A percentile compares a stretch with the other conserved stretches of the same genome.
Evolutionary conservation across 192 early-diverging fungal species (phyloP).

Genomic region (Dimargaris verticillata): DNA sequence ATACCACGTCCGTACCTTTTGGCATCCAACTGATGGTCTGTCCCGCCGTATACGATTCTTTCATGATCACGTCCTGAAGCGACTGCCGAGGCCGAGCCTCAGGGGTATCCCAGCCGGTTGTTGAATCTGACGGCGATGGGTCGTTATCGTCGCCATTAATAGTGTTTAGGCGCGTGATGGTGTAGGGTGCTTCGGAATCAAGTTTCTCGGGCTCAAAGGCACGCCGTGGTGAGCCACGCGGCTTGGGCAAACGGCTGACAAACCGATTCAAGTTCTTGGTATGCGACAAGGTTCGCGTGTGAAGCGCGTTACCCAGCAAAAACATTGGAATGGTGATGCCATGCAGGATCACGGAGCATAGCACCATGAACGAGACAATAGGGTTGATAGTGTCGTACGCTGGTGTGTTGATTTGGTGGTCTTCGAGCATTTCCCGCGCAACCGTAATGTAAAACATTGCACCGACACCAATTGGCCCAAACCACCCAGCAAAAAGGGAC

Average conservation of each 20-base stretch:
- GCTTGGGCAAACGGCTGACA: constrained; percentile 8
- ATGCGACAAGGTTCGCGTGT: constrained; percentile 8
- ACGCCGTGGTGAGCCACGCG: no score
- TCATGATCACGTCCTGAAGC: no score
- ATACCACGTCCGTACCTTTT: no score
- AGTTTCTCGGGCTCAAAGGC: no score
- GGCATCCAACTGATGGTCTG: no score
- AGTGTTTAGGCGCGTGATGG: no score
- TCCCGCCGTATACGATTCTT: no score
- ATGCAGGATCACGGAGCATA: constrained; percentile 69
- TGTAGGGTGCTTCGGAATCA: no score
- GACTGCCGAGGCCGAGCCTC: no score
- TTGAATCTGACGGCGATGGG: no score
- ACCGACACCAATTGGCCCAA: constrained; percentile 71
- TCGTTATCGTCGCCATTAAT: no score
- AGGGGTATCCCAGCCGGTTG: no score
- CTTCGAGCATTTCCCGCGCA: constrained; percentile 20
- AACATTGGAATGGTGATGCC: constrained; percentile 66
- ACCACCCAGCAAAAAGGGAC: constrained; percentile 76
- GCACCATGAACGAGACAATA: constrained; percentile 53
- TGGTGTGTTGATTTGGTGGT: constrained; percentile 14
- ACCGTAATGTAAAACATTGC: constrained; percentile 40
- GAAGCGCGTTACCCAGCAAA: constrained; percentile 29
- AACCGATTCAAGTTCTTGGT: neutral
- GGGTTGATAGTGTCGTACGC: constrained; percentile 27